Conservation (phyloP, 768 basidiomycete species). For the Brasilioporus rufonigricans region DNA sequence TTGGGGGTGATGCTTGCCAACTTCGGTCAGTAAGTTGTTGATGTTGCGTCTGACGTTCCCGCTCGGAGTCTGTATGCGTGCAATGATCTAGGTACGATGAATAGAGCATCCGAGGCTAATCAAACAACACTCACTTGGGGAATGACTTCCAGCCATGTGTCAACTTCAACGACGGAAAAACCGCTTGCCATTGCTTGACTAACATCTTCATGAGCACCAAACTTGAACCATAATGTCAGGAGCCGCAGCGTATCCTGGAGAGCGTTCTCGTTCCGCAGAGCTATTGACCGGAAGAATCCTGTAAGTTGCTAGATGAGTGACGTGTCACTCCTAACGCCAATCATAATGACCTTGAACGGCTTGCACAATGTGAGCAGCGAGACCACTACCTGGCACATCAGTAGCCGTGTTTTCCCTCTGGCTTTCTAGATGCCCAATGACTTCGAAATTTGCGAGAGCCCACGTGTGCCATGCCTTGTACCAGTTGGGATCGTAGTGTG, state of each 20-base stretch:
- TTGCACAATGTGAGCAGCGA: constrained; percentile 85
- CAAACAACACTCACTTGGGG: constrained; percentile 67
- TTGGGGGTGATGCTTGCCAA: constrained; percentile 96
- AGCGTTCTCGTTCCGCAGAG: constrained; percentile 84
- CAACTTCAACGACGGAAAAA: constrained; percentile 86
- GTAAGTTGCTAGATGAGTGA: constrained; percentile 8
- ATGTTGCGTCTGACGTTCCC: constrained; percentile 85
- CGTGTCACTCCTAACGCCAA: not conserved
- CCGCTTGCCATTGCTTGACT: constrained; percentile 85
- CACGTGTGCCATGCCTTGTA: constrained; percentile 99
- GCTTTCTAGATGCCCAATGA: constrained; percentile 77
- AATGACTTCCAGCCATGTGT: constrained; percentile 98
- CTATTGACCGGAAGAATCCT: constrained; percentile 96
- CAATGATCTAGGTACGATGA: constrained; percentile 72
- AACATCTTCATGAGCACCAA: constrained; percentile 86
- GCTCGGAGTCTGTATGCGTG: constrained; percentile 94
- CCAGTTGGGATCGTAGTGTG: constrained; percentile 92
- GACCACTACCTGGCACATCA: constrained; percentile 58
- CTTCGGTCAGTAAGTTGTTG: constrained; percentile 81
- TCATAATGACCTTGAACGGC: constrained; percentile 74
- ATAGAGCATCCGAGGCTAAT: not conserved
- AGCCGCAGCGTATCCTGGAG: constrained; percentile 93
- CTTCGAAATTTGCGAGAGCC: constrained; percentile 96
- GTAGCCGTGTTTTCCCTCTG: constrained; percentile 52
- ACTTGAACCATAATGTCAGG: constrained; percentile 97